Conservation (phyloP, 371 early-diverging fungal genomes). For the Actinomortierella ambigua region DNA sequence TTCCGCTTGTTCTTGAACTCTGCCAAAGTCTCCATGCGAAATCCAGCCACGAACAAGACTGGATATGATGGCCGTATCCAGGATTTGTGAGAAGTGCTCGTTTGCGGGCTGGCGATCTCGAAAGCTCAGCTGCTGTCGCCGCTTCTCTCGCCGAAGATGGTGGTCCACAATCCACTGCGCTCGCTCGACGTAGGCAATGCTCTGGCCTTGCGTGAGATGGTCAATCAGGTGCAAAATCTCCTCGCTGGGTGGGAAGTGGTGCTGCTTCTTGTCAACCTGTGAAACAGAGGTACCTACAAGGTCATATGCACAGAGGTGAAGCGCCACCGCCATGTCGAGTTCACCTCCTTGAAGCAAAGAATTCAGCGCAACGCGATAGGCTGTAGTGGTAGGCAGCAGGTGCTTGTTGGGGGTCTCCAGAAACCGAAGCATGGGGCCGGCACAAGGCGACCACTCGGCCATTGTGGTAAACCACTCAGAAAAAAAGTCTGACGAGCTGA, state of each 20-base stretch:
- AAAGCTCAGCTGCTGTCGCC: background rate
- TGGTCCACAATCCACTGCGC: conserved; percentile 37
- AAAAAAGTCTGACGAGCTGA: conserved; percentile 1
- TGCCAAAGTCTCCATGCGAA: conserved; percentile 20
- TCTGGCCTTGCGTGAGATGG: conserved; percentile 6
- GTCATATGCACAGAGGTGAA: conserved; percentile 15
- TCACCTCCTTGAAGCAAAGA: conserved; percentile 16
- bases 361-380: conserved; percentile 12
- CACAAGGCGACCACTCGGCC: conserved; percentile 8
- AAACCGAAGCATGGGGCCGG: conserved; percentile 17
- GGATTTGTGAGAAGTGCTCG: background rate
- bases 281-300: no score
- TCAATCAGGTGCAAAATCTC: conserved; percentile 16
- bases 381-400: conserved; percentile 6
- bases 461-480: conserved; percentile 28
- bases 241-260: background rate
- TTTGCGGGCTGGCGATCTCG: background rate
- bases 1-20: conserved; percentile 9
- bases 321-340: conserved; percentile 18
- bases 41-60: conserved; percentile 19
- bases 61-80: no score
- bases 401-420: conserved; percentile 3
- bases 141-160: conserved; percentile 11
- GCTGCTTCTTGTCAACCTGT: no score
- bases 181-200: conserved; percentile 9